Evolutionary conservation across 2,329 filamentous ascomycete genomes (phyloP).

Genomic region (Lecanicillium sp.): DNA sequence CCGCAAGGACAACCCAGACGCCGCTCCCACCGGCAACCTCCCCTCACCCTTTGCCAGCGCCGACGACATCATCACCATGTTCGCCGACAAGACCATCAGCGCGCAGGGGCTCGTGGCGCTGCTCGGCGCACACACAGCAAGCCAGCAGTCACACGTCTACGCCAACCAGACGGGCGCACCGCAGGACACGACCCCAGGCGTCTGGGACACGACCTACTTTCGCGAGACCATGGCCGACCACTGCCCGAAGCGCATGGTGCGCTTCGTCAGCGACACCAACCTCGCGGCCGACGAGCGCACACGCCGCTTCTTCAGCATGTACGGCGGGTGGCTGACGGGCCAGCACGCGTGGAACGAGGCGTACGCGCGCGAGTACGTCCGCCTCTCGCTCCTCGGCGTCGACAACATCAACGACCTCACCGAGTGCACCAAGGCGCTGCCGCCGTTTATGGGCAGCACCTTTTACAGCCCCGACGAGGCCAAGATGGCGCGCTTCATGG

Average conservation of each 20-base stretch:
- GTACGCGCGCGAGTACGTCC: slow-evolving; percentile 42
- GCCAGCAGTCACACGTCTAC: slow-evolving; percentile 37
- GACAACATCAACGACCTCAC: slow-evolving; percentile 45
- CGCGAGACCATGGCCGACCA: slow-evolving; percentile 22
- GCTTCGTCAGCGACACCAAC: slow-evolving; percentile 31
- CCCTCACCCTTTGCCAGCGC: slow-evolving; percentile 32
- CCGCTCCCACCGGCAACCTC: slow-evolving; percentile 31
- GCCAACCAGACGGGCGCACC: slow-evolving; percentile 29
- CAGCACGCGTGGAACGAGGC: slow-evolving; percentile 36
- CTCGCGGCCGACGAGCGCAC: slow-evolving; percentile 27
- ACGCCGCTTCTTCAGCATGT: slow-evolving; percentile 6
- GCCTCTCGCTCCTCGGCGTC: slow-evolving; percentile 44
- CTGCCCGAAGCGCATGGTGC: slow-evolving; percentile 24
- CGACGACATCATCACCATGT: slow-evolving; percentile 36
- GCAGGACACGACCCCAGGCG: slow-evolving; percentile 41
- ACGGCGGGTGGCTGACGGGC: slow-evolving; percentile 10
- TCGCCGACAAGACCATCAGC: slow-evolving; percentile 42
- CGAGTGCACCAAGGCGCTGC: slow-evolving; percentile 44
- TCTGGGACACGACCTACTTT: slow-evolving; percentile 45
- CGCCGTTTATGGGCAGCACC: slow-evolving; percentile 9
- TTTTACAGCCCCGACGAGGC: slow-evolving; percentile 16
- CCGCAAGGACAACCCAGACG: slow-evolving; percentile 32
- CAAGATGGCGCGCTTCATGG: slow-evolving; percentile 9
- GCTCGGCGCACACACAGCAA: slow-evolving; percentile 43
- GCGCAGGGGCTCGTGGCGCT: slow-evolving; percentile 41